Percentiles rank a stretch among this genome's conserved stretches.
phyloP scores from a whole-genome alignment of 1,284 basidiomycete genomes.

The Clitocybe nebularis region DNA sequence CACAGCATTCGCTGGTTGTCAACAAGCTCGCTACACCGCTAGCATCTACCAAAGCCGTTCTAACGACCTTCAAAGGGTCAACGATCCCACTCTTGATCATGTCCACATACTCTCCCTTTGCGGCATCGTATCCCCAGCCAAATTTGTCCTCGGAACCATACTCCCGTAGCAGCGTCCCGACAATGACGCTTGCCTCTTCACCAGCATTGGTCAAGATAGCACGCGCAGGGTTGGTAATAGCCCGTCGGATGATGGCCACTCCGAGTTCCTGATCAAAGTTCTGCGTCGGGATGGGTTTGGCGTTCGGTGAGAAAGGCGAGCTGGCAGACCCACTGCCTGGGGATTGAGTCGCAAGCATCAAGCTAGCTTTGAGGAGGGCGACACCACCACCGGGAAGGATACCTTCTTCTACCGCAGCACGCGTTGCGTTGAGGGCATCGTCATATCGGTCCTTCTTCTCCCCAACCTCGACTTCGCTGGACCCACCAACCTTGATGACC shows the following conservation, averaged over 20 bases:
- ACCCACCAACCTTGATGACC: slow-evolving; percentile 96
- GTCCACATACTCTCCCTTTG: slow-evolving; percentile 89
- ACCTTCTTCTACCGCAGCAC: slow-evolving; percentile 97
- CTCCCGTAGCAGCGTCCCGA: slow-evolving; percentile 77
- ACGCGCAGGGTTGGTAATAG: slow-evolving; percentile 80
- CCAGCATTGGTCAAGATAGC: slow-evolving; percentile 95
- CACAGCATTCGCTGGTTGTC: slow-evolving; percentile 90
- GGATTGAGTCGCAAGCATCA: slow-evolving; percentile 65
- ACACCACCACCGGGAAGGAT: slow-evolving; percentile 96
- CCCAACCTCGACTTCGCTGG: slow-evolving; percentile 93
- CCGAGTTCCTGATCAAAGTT: slow-evolving; percentile 99
- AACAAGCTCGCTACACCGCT: slow-evolving; percentile 85
- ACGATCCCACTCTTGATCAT: slow-evolving; percentile 95
- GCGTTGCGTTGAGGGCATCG: slow-evolving; percentile 95
- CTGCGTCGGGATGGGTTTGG: slow-evolving; percentile 66
- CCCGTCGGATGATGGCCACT: slow-evolving; percentile 89
- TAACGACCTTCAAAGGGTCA: slow-evolving; percentile 90
- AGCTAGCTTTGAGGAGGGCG: slow-evolving; percentile 86
- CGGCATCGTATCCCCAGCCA: slow-evolving; percentile 88
- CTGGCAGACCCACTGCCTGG: slow-evolving; percentile 38
- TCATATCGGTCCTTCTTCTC: slow-evolving; percentile 99
- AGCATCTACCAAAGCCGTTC: slow-evolving; percentile 89
- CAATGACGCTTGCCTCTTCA: slow-evolving; percentile 91
- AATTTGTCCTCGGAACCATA: slow-evolving; percentile 71
- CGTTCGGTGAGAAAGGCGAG: slow-evolving; percentile 48